Base-by-base conservation (phyloP, 768 basidiomycete species). In the Kwoniella mangroviensis region DNA sequence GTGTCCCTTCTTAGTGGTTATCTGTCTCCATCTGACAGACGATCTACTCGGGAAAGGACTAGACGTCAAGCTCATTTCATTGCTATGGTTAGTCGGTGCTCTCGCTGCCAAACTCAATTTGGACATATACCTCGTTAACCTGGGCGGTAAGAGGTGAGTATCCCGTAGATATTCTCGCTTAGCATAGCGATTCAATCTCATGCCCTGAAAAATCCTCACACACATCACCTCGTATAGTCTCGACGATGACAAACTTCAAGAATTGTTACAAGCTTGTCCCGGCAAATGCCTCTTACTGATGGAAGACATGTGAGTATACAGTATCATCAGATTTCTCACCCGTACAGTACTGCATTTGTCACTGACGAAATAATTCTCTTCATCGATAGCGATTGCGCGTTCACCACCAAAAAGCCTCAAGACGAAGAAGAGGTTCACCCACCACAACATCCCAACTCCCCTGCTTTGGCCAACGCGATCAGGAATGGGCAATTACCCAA, bases 61-160 rank as follows among this genome's bases (percentile, higher is more conserved):
- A 4, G 34, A 6, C 34, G 9, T 34, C 34, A 34, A 34, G 34
- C 34, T 34, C 6, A 34, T 34, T 7, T 4, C 34, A 34, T 34
- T 34, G 34, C 6, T 34, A 34, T 4, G 1, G 3, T n/a, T 34
- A 68, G 67, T 69, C 77, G 92, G 93, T 73, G 88, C 92, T 17
- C 88, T 94, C 40, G 93, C 93, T 11, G 26, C 56, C 3, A 63
- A 71, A 34, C 72, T 73, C 24, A 15, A 34, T 0, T 45, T 73
- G 15, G 65, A 73, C 28, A 54, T 75, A 15, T 75, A 73, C 60
- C 57, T 64, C 45, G 49, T 75, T 49, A 67, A 66, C 53, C 45
- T 71, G 28, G 54, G 54, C 1, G n/a, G 45, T 26, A 51, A 57
- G 12, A 49, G 26, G 65, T 67, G 43, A 43, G 65, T 65, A 40